These are phyloP conservation scores for Pyracantha coccinea DNA, from an alignment of 331 rosid species.

Conservation along the genomic window DNA sequence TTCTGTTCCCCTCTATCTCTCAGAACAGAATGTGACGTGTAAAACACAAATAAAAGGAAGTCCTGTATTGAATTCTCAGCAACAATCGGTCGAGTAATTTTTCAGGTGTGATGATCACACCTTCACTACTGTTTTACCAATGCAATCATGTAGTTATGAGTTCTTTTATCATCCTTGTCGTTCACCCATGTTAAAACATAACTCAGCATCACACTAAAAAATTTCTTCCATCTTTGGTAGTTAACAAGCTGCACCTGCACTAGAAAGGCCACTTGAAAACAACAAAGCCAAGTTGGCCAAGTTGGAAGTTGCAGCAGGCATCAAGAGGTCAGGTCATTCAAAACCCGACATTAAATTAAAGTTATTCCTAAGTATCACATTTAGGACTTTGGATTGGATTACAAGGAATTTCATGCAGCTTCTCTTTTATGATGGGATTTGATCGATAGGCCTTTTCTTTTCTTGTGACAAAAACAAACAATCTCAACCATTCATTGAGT, in stretches of 20 bases:
- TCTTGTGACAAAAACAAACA: background rate
- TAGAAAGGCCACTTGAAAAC: slow-evolving; percentile 1
- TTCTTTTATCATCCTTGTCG: background rate
- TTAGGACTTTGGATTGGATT: slow-evolving; percentile 1
- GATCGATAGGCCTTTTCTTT: slow-evolving; percentile 2
- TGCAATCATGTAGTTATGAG: background rate
- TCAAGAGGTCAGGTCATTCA: slow-evolving; percentile 21
- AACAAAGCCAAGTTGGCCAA: background rate
- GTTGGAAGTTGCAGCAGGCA: slow-evolving; percentile 16
- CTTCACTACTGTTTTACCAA: background rate
- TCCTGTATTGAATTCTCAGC: background rate
- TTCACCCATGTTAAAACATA: background rate
- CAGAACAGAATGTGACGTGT: slow-evolving; percentile 21
- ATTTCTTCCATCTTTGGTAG: background rate
- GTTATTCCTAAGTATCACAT: slow-evolving; percentile 14
- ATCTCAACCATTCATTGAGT: slow-evolving; percentile 10
- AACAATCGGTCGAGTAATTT: background rate
- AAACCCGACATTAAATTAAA: slow-evolving; percentile 16
- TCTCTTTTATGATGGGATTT: background rate
- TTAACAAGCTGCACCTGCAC: slow-evolving; percentile 9
- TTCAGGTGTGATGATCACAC: background rate
- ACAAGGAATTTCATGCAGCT: slow-evolving; percentile 5
- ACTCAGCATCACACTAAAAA: background rate
- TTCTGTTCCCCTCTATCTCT: slow-evolving; percentile 13
- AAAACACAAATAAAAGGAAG: background rate